Evolutionary conservation across 2,329 filamentous ascomycete genomes (phyloP).

Genomic region (Xylariaceae sp.): DNA sequence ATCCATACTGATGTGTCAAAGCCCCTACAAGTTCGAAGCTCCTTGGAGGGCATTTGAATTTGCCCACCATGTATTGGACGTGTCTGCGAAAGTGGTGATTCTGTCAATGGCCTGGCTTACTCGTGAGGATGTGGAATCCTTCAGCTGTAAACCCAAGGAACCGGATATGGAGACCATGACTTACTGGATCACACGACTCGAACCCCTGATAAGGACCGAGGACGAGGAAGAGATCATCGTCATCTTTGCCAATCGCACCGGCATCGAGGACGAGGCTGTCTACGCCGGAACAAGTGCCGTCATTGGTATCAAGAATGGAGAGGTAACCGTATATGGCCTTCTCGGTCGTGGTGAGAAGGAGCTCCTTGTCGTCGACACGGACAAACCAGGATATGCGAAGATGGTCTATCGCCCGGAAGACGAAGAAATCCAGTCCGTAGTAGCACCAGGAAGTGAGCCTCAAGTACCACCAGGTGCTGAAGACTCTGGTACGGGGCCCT

Average conservation of each 20-base stretch:
- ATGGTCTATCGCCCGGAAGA: constrained; percentile 29
- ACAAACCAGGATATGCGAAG: constrained; percentile 34
- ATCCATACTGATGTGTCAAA: constrained; percentile 11
- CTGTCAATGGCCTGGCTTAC: constrained; percentile 76
- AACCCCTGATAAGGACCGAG: constrained; percentile 52
- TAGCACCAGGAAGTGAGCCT: no score
- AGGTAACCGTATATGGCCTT: constrained; percentile 61
- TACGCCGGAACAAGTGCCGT: constrained; percentile 72
- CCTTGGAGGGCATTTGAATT: constrained; percentile 44
- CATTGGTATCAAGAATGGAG: constrained; percentile 55
- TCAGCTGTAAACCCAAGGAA: constrained; percentile 41
- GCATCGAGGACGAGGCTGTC: constrained; percentile 55
- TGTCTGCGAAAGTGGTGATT: constrained; percentile 54
- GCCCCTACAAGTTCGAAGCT: constrained; percentile 43
- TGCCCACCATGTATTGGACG: constrained; percentile 49
- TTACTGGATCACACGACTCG: constrained; percentile 68
- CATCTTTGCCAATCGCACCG: constrained; percentile 64
- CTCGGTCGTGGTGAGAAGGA: constrained; percentile 64
- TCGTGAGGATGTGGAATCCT: constrained; percentile 38
- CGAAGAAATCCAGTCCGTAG: no score
- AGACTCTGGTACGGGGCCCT: no score
- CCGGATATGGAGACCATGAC: constrained; percentile 67
- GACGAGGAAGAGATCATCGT: constrained; percentile 54
- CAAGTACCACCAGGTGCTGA: no score
- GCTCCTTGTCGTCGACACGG: constrained; percentile 61